A percentile compares a stretch with the other conserved stretches of the same genome.
Conservation (phyloP, 129 eudicot species). For the Pulicaria dysenterica region DNA sequence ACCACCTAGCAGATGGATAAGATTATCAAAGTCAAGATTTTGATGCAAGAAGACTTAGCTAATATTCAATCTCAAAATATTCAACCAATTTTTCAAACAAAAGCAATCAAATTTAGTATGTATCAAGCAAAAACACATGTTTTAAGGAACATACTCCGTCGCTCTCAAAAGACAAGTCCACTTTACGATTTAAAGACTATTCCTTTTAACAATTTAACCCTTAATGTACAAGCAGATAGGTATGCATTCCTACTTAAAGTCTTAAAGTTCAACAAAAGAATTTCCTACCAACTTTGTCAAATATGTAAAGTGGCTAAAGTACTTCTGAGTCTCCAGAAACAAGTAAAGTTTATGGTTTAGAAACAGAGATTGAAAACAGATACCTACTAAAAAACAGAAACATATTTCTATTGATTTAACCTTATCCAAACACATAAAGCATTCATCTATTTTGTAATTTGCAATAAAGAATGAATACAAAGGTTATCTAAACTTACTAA, state of each 20-base stretch:
- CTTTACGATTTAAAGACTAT: constrained; percentile 8
- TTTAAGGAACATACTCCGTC: background rate
- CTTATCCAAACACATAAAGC: too few species aligned
- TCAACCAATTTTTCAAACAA: constrained; percentile 33
- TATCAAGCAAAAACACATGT: constrained; percentile 27
- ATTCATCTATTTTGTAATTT: too few species aligned
- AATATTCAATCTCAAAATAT: constrained; percentile 26
- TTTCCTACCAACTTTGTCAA: constrained; percentile 18
- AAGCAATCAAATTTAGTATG: constrained; percentile 30
- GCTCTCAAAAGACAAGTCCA: constrained; percentile 4
- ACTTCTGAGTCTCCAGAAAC: constrained; percentile 14
- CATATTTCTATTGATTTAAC: too few species aligned
- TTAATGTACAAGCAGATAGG: background rate
- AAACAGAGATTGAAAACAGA: too few species aligned
- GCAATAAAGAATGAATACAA: too few species aligned
- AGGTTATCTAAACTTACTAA: too few species aligned
- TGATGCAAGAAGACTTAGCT: constrained; percentile 34
- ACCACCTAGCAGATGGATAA: constrained; percentile 38
- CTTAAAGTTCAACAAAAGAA: constrained; percentile 21
- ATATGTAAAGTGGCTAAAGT: constrained; percentile 4
- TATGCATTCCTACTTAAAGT: constrained; percentile 25
- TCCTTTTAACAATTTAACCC: background rate
- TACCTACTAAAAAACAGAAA: too few species aligned
- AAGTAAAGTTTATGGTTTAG: constrained; percentile 15
- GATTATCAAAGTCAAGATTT: constrained; percentile 38